Evolutionary conservation across 2,329 filamentous ascomycete genomes (phyloP).

Genomic region (Colletotrichum sp.): DNA sequence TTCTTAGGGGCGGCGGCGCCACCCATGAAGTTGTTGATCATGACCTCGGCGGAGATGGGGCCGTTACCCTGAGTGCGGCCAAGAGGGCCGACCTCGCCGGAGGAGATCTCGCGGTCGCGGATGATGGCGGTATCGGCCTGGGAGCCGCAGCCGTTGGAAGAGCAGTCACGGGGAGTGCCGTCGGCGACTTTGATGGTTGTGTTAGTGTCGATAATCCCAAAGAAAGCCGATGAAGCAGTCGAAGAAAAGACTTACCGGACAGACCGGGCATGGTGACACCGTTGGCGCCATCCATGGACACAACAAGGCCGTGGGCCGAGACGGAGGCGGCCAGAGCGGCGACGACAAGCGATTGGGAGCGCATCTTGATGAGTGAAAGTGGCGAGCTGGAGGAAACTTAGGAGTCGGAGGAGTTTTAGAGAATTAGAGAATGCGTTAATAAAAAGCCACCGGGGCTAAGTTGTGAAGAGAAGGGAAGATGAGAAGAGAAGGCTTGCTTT

Average conservation of each 20-base stretch:
- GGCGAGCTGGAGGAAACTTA: not conserved
- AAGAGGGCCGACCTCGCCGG: conserved; percentile 59
- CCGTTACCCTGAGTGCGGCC: conserved; percentile 67
- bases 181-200: conserved; percentile 53
- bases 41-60: conserved; percentile 60
- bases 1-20: conserved; percentile 40
- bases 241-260: conserved; percentile 11
- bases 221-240: accelerated
- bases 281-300: conserved; percentile 62
- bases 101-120: conserved; percentile 62
- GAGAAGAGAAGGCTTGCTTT: conserved; percentile 19
- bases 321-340: conserved; percentile 41
- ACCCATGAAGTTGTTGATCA: conserved; percentile 67
- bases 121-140: conserved; percentile 76
- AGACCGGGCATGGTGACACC: conserved; percentile 68
- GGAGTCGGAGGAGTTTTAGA: not conserved
- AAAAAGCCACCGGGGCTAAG: conserved; percentile 16
- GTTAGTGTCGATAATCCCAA: not conserved
- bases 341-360: conserved; percentile 38
- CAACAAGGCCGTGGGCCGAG: conserved; percentile 64
- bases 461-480: not conserved
- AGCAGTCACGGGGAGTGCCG: conserved; percentile 72
- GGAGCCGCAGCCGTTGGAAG: conserved; percentile 65
- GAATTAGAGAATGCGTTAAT: conserved; percentile 1
- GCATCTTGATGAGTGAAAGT: conserved; percentile 21